Base-by-base conservation (phyloP, 2,329 filamentous ascomycete species). In the Monosporascus sp. region DNA sequence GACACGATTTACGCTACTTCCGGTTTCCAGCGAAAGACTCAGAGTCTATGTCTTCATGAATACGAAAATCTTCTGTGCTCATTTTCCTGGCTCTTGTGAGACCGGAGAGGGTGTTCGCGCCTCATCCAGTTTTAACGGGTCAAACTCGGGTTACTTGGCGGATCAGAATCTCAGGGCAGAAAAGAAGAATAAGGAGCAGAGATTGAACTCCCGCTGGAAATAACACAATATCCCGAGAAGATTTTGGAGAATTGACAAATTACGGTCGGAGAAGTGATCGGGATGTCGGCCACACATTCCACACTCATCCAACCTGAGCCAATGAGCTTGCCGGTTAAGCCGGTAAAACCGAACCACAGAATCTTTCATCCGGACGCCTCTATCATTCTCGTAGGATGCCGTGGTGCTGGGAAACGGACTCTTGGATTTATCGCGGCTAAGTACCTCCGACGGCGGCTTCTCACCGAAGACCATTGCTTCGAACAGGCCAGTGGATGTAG, bases 391-490 rank as follows among this genome's bases (percentile, higher is more conserved):
- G 79, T 90, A 25, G 87, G 87, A 24, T 84, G 87, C 55, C 81
- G 84, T 36, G 86, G 87, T 18, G 84, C 84, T 6, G 87, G 87
- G 8, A 90, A 90, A 67, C 83, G 84, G 39, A 88, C 85, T 18
- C 72, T 90, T 25, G 87, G 84, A 8, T 84, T 90, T 55, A 87
- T 90, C 56, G 84, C 85, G 15, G 86, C 86, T 1, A 84, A 83
- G 47, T 81, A 86, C 57, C 80, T 86, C 50, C 80, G 82, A 31
- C 77, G 84, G 48, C 81, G 84, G 45, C 75, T 90, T 5, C 77
- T 90, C 48, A 88, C 87, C 45, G 81, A 85, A 53, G 85, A 89
- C 62, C 77, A 80, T 54, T 81, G 80, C 54, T 90, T 90, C 59
- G 76, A 85, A 49, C 80, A 87, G 58, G 73, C 74, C 5, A 85